Conservation (phyloP, 768 basidiomycete genomes). For the Mycena vulgaris region DNA sequence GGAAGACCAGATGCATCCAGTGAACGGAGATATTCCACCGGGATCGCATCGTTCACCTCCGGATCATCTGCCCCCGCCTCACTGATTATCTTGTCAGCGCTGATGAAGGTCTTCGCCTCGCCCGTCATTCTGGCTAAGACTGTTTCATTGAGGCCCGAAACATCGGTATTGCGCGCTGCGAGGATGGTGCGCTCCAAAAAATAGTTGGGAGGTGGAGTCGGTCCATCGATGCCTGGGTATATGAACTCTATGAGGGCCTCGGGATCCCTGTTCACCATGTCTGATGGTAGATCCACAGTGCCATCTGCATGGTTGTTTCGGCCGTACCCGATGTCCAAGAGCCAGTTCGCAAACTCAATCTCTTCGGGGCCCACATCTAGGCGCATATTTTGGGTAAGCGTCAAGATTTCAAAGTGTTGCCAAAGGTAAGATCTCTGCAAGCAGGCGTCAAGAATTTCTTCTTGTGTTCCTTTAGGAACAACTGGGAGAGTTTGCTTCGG, state of each 20-base stretch:
- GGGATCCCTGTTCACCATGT: not conserved
- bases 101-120: conserved; percentile 19
- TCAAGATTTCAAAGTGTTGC: not conserved
- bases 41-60: conserved; percentile 30
- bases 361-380: not conserved
- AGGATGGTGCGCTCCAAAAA: conserved; percentile 44
- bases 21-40: conserved; percentile 53
- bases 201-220: conserved; percentile 25
- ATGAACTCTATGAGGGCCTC: not conserved
- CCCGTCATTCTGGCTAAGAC: conserved; percentile 30
- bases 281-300: not conserved
- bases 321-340: not conserved
- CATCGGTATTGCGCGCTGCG: conserved; percentile 44
- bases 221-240: not conserved
- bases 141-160: conserved; percentile 40
- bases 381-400: conserved; percentile 1
- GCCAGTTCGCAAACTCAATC: not conserved
- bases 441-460: conserved; percentile 2
- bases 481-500: not conserved
- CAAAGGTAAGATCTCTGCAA: not conserved
- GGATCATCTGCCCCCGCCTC: conserved; percentile 25
- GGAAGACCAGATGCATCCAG: conserved; percentile 53
- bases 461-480: conserved; percentile 1
- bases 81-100: conserved; percentile 13
- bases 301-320: not conserved